Evolutionary conservation across 116 monocot species (phyloP), one percentile per base, ranked within the genome.

Genomic region (Zostera marina): DNA sequence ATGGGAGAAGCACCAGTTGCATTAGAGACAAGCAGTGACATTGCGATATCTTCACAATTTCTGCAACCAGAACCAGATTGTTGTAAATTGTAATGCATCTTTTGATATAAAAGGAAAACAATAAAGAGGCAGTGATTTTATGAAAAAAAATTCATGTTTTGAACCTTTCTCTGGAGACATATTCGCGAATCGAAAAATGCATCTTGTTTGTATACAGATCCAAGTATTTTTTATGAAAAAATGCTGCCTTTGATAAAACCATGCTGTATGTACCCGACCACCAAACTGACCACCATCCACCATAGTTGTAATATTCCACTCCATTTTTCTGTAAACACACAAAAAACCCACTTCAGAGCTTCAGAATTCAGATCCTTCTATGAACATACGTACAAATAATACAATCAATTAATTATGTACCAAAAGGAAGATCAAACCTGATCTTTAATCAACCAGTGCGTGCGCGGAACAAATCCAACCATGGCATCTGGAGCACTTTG

Each of bases 381-480:
- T 40, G 20, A 49, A 49, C 8, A 56, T n/a, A 56, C 2, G n/a
- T n/a, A n/a, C n/a, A n/a, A n/a, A n/a, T n/a, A n/a, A n/a, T n/a
- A n/a, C n/a, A n/a, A n/a, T n/a, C n/a, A n/a, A n/a, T n/a, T n/a
- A n/a, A n/a, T n/a, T n/a, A n/a, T n/a, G n/a, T n/a, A n/a, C n/a
- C n/a, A n/a, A 25, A 55, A 55, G 23, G 16, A 3, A 17, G 2
- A 46, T 7, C 65, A 65, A 41, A 77, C 74, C 65, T n/a, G n/a
- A n/a, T 65, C 24, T 47, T 61, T 46, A 9, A 25, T 22, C 44
- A 70, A 52, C 83, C 77, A 80, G 61, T 80, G 83, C 72, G 75
- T 75, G 3, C 88, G 77, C 24, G 88, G 88, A 60, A 88, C 88
- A 71, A 88, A 88, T 41, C 83, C 88, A 49, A 83, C 88, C 80